Evolutionary conservation across 75 land plant genomes (phyloP).

Genomic region (Pseudotsuga menziesii): DNA sequence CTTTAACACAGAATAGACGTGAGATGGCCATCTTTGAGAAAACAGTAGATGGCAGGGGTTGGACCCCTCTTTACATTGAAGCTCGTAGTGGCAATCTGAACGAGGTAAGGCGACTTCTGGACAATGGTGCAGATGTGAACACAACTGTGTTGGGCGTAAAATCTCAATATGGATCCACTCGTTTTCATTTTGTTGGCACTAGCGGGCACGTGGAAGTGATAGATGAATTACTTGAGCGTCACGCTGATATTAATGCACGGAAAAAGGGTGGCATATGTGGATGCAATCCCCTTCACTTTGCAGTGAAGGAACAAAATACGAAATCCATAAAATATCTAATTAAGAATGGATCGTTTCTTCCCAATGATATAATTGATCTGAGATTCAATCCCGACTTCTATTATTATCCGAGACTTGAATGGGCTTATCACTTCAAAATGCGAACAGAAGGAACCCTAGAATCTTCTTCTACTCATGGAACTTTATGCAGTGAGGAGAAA

Average conservation of each 20-base stretch:
- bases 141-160: slow-evolving; percentile 72
- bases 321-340: slow-evolving; percentile 72
- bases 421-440: slow-evolving; percentile 57
- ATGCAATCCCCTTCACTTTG: slow-evolving; percentile 92
- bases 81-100: slow-evolving; percentile 69
- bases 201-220: slow-evolving; percentile 84
- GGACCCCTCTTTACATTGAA: slow-evolving; percentile 81
- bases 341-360: slow-evolving; percentile 91
- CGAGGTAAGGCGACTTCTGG: slow-evolving; percentile 24
- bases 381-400: slow-evolving; percentile 94
- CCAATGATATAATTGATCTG: slow-evolving; percentile 63
- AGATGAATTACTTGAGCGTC: slow-evolving; percentile 82
- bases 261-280: slow-evolving; percentile 85
- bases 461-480: too few relatives aligned
- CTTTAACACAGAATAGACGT: too few relatives aligned
- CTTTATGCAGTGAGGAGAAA: slow-evolving; percentile 3
- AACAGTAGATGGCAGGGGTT: slow-evolving; percentile 72
- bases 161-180: slow-evolving; percentile 67
- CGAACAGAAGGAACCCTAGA: slow-evolving; percentile 8
- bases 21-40: too few relatives aligned
- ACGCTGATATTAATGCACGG: slow-evolving; percentile 89
- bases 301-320: slow-evolving; percentile 68
- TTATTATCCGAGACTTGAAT: slow-evolving; percentile 84
- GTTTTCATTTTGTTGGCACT: slow-evolving; percentile 86
- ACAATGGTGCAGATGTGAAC: slow-evolving; percentile 82